Evolutionary conservation across 169 alveolate genomes (phyloP), one percentile per base, ranked within the genome.

Genomic region (Plasmodium gallinaceum): DNA sequence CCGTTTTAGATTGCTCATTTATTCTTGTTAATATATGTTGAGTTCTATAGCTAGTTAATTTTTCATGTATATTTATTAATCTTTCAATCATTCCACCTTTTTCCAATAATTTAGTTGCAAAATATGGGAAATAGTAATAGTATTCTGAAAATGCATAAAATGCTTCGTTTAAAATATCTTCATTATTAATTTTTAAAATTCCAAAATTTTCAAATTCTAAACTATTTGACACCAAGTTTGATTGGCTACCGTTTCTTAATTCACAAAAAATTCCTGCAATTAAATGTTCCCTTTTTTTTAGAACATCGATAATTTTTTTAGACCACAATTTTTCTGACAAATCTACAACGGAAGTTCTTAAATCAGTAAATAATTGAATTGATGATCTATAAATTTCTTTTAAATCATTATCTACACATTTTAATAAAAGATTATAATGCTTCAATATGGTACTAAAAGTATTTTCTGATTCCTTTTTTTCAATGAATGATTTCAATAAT

Each of bases 221-320:
- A 39, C 90, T 54, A 16, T 66, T 65, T 1, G 61, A 26, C 32
- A 80, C 72, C 16, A 80, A 26, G 24, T 18, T 32, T 24, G 90
- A 80, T 37, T 65, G 26, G 18, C 14, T 66, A 42, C 90, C 90
- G n/a, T 80, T 80, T 65, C 90, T 64, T 52, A 80, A 60, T 58
- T 66, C 90, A 80, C 90, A 80, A 18, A 80, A 80, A 45, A 80
- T 66, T 6, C 83, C 78, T 26, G 90, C 51, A 51, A 80, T 66
- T 52, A 70, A 14, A 39, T 65, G 69, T 57, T 80, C 90, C 65
- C 90, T 65, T 80, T 69, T 64, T 52, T 80, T 80, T 65, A 80
- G 65, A 80, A 80, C 90, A 18, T 80, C 78, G 42, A 46, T 54
- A 54, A 80, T 80, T 42, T 64, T 80, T 65, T 37, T 52, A 26